phyloP scores from a whole-genome alignment of 441 rosid genomes.

The Bruguiera hainesii region DNA sequence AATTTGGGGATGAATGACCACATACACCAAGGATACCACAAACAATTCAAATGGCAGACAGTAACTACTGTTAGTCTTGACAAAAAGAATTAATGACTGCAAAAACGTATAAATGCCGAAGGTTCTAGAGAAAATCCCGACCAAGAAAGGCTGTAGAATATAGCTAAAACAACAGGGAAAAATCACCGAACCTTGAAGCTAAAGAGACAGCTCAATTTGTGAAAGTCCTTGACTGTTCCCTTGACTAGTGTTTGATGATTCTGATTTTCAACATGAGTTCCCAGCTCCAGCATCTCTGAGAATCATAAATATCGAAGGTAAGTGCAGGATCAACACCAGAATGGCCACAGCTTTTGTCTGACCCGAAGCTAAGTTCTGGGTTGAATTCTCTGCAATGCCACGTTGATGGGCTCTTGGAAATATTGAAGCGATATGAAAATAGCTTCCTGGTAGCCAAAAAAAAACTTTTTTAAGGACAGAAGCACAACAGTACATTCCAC shows the following conservation, averaged over 20 bases:
- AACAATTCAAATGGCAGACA: no score
- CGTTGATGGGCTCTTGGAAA: conserved; percentile 80
- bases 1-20: no score
- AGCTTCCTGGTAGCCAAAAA: conserved; percentile 63
- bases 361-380: conserved; percentile 18
- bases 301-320: background rate
- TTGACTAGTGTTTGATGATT: background rate
- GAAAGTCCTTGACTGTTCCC: no score
- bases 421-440: conserved; percentile 87
- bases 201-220: no score
- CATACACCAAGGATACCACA: no score
- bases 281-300: conserved; percentile 13
- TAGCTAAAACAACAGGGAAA: background rate
- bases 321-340: background rate
- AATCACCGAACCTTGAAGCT: background rate
- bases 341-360: background rate
- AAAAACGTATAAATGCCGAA: no score
- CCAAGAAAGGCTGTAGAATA: no score
- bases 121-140: no score
- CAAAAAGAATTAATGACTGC: no score
- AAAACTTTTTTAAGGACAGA: background rate
- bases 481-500: conserved; percentile 1
- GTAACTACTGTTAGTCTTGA: no score
- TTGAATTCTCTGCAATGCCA: conserved; percentile 43
- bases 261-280: background rate